These are phyloP conservation scores for Nidula niveotomentosa DNA, from an alignment of 1,284 basidiomycete species.

Conservation along the genomic window DNA sequence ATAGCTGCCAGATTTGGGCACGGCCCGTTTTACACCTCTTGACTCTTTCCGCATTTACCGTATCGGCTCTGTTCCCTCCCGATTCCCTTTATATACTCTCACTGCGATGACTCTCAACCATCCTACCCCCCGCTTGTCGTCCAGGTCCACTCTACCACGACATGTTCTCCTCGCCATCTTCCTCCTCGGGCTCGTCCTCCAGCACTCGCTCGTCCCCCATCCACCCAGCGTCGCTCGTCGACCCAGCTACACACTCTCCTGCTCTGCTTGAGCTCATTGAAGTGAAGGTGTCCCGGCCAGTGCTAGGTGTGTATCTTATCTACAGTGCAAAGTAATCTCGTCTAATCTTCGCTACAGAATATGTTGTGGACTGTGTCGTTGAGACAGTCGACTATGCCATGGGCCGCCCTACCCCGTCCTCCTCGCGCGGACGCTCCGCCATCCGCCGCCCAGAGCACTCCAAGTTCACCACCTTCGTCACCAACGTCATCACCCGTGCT, in stretches of 20 bases:
- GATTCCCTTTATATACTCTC: constrained; percentile 32
- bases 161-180: constrained; percentile 14
- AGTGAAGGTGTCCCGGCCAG: constrained; percentile 51
- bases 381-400: constrained; percentile 76
- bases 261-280: constrained; percentile 64
- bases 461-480: constrained; percentile 60
- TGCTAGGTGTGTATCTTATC: constrained; percentile 53
- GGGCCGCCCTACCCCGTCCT: constrained; percentile 52
- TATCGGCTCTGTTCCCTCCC: constrained; percentile 29
- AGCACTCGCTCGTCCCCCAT: constrained; percentile 33
- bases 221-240: constrained; percentile 63
- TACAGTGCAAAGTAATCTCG: constrained; percentile 1
- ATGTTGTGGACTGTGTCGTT: constrained; percentile 61
- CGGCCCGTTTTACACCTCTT: constrained; percentile 10
- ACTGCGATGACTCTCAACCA: constrained; percentile 15
- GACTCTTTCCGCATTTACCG: constrained; percentile 24
- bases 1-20: constrained; percentile 6
- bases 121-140: constrained; percentile 21
- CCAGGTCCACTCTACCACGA: constrained; percentile 3
- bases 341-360: constrained; percentile 41
- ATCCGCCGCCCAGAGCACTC: constrained; percentile 49
- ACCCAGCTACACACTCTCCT: constrained; percentile 57
- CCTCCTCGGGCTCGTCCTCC: constrained; percentile 18
- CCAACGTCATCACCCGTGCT: constrained; percentile 64
- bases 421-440: constrained; percentile 44